phyloP scores from a whole-genome alignment of 768 basidiomycete species.

The Lentinula aciculospora region DNA sequence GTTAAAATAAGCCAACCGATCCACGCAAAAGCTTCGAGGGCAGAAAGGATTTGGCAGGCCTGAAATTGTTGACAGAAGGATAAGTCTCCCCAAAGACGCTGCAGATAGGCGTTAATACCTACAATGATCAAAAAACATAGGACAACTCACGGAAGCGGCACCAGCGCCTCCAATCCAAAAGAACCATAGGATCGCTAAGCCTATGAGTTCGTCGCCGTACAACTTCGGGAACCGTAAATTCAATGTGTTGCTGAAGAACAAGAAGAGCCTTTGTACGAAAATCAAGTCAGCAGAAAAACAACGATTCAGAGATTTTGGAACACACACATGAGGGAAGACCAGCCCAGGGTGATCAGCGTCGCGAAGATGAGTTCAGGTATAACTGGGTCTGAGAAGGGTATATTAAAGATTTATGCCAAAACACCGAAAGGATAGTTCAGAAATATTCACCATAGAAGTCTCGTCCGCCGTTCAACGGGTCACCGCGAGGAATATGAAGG shows the following conservation, averaged over 20 bases:
- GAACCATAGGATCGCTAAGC: constrained; percentile 59
- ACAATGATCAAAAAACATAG: neutral
- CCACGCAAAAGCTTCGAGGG: constrained; percentile 1
- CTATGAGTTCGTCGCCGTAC: constrained; percentile 56
- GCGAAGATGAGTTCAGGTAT: constrained; percentile 64
- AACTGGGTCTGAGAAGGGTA: constrained; percentile 53
- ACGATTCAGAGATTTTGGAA: neutral
- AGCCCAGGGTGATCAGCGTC: constrained; percentile 55
- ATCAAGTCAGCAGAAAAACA: neutral
- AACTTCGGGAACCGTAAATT: constrained; percentile 49
- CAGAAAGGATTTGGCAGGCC: constrained; percentile 1
- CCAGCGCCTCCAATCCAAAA: constrained; percentile 73
- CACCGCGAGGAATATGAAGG: constrained; percentile 41
- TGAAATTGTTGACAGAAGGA: constrained; percentile 5
- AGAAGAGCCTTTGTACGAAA: constrained; percentile 14
- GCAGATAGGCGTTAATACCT: neutral
- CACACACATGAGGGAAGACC: constrained; percentile 59
- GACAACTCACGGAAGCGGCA: constrained; percentile 51
- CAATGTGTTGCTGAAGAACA: constrained; percentile 56
- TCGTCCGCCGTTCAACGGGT: constrained; percentile 51
- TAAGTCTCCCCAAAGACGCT: constrained; percentile 1
- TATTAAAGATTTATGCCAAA: neutral
- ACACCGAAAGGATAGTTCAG: neutral
- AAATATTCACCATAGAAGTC: constrained; percentile 50
- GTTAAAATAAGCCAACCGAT: neutral